Evolutionary conservation across 1,284 basidiomycete genomes (phyloP), one percentile per base, ranked within the genome.

Genomic region (Moesziomyces parantarcticus): DNA sequence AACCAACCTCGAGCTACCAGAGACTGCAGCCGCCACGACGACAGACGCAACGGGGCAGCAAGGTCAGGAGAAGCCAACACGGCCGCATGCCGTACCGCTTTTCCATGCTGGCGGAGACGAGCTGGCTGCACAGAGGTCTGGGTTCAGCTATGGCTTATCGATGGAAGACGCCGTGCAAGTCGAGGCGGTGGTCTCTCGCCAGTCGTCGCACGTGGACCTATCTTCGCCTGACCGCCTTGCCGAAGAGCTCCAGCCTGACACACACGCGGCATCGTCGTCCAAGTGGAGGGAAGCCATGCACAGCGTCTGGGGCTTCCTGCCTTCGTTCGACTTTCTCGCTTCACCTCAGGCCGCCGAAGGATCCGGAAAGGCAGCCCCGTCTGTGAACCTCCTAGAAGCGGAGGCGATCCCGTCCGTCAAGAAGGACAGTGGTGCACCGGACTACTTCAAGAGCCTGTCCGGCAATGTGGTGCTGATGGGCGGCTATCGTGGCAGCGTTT

Each of bases 391-490:
- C 5, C 40, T 67, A 0, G 76, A 76, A 32, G 56, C 72, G 3
- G 73, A 76, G 50, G 54, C 71, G n/a, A 76, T 77, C 20, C 76
- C 76, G 0, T 54, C 58, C 4, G 65, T 76, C 14, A 65, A 57
- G 67, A 23, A 65, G 63, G 42, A 73, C 48, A 4, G 59, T 66
- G 46, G 75, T 62, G 46, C 58, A 61, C 60, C 66, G 11, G 58
- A 68, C 40, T 77, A 75, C 54, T 79, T 82, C 74, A 64, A 75
- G 25, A 54, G 59, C n/a, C 58, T 84, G 8, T 61, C 65, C 14
- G 82, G 83, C 5, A 80, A 82, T 50, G 81, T 84, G 5, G 50
- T 84, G 22, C 70, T 83, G 50, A 23, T 84, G 21, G 84, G 84
- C 13, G 84, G 84, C 0, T 84, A 81, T 62, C 60, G 84, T 9